phyloP scores from a whole-genome alignment of 1,284 basidiomycete genomes.

The Xerocomus alliaceus region DNA sequence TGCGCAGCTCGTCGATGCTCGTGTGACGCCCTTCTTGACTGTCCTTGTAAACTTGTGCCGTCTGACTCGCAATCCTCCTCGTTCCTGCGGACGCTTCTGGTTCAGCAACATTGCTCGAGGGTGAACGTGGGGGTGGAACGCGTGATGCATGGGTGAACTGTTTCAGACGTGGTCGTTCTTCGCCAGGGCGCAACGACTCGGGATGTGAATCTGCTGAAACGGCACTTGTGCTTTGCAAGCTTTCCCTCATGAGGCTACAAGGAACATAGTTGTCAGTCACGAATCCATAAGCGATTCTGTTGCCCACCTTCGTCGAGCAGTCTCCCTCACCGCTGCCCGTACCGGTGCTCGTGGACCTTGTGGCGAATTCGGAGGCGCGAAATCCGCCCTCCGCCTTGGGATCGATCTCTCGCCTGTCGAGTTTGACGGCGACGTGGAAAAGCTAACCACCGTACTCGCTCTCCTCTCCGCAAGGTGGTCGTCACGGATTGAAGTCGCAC shows the following conservation, averaged over 20 bases:
- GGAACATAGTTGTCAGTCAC: neutral
- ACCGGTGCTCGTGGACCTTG: constrained; percentile 29
- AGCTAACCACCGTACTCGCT: constrained; percentile 52
- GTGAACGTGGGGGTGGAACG: constrained; percentile 63
- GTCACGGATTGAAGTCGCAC: constrained; percentile 50
- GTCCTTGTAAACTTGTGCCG: constrained; percentile 60
- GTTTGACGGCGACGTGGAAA: constrained; percentile 63
- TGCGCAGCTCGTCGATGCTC: constrained; percentile 63
- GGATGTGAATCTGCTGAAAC: constrained; percentile 44
- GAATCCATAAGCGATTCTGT: neutral
- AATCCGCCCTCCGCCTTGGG: constrained; percentile 69
- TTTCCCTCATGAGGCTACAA: constrained; percentile 39
- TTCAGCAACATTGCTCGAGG: constrained; percentile 39
- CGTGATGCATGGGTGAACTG: constrained; percentile 73
- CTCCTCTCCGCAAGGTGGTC: constrained; percentile 45
- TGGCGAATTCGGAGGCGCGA: constrained; percentile 58
- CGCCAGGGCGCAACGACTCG: constrained; percentile 38
- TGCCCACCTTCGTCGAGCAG: constrained; percentile 34
- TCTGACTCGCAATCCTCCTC: constrained; percentile 67
- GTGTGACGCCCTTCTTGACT: constrained; percentile 40
- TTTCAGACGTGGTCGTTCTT: constrained; percentile 66
- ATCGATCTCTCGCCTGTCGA: constrained; percentile 69
- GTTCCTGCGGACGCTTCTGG: constrained; percentile 34
- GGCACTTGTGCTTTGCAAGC: constrained; percentile 44
- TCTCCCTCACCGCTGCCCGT: constrained; percentile 31